Conservation (phyloP, 2,329 filamentous ascomycete species). For the Colletotrichum costaricense region DNA sequence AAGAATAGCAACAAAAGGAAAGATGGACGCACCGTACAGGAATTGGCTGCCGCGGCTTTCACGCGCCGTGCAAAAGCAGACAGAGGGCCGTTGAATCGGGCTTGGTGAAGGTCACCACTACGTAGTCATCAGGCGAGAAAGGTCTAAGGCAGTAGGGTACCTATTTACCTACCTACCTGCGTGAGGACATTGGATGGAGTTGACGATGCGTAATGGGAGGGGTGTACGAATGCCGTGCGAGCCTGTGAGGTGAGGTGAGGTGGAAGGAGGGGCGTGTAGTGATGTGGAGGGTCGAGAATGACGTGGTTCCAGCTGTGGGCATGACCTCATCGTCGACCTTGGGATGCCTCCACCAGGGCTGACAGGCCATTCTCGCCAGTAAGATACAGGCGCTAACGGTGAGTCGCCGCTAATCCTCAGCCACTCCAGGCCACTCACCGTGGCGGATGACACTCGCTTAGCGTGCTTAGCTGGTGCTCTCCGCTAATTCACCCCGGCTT, state of each 20-base stretch:
- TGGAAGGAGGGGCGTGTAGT: neutral
- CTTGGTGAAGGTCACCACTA: neutral
- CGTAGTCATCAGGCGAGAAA: neutral
- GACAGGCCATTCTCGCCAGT: conserved; percentile 8
- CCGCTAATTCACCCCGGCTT: neutral
- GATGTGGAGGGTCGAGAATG: conserved; percentile 15
- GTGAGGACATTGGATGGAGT: neutral
- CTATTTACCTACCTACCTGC: too few relatives aligned
- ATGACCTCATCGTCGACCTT: conserved; percentile 27
- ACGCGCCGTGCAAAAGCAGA: neutral
- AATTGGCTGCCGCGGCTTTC: neutral
- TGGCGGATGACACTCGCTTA: conserved; percentile 23
- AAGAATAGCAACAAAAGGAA: neutral
- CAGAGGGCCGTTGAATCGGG: too few relatives aligned
- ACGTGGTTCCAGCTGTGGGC: conserved; percentile 25
- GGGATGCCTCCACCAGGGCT: neutral
- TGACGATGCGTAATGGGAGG: conserved; percentile 30
- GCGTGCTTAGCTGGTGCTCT: neutral
- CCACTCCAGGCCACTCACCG: conserved; percentile 18
- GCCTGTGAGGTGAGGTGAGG: neutral
- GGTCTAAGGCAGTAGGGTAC: neutral
- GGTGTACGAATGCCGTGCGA: too few relatives aligned
- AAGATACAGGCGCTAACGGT: neutral
- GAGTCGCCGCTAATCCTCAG: conserved; percentile 12
- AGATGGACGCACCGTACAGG: neutral